phyloP scores from a whole-genome alignment of 148 eudicot genomes.

The Gaultheria prostrata region DNA sequence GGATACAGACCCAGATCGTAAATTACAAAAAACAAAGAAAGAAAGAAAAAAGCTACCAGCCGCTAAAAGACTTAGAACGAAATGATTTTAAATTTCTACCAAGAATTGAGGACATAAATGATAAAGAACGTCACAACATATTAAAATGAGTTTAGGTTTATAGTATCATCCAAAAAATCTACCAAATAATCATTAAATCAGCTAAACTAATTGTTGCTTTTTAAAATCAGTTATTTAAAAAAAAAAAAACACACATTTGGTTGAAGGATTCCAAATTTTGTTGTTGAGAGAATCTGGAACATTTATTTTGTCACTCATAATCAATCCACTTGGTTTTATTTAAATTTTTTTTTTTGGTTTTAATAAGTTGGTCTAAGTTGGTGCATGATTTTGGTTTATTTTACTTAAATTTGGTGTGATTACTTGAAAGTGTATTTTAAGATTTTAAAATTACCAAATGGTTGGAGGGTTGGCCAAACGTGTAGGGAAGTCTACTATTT shows the following conservation, averaged over 20 bases:
- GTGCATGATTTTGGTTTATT: background rate
- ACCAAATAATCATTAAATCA: background rate
- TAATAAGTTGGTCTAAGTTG: background rate
- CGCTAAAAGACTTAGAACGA: background rate
- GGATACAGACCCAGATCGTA: background rate
- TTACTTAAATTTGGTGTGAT: background rate
- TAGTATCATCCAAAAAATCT: background rate
- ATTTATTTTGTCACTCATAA: background rate
- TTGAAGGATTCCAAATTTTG: background rate
- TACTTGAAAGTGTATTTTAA: background rate
- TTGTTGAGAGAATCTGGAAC: background rate
- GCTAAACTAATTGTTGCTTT: background rate
- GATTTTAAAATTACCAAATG: background rate
- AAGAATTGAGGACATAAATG: background rate
- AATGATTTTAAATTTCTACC: background rate
- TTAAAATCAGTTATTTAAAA: background rate
- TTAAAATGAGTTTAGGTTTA: background rate
- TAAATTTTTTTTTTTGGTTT: too few species aligned
- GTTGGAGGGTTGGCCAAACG: conserved; percentile 9
- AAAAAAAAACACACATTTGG: background rate
- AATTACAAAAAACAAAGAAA: background rate
- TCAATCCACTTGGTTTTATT: background rate
- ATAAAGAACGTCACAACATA: background rate
- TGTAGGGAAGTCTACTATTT: background rate
- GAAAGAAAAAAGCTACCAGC: too few species aligned